Percentiles rank a stretch among this genome's conserved stretches.
Evolutionary conservation across 768 basidiomycete genomes (phyloP).

Genomic region (Xerocomellus chrysenteron): DNA sequence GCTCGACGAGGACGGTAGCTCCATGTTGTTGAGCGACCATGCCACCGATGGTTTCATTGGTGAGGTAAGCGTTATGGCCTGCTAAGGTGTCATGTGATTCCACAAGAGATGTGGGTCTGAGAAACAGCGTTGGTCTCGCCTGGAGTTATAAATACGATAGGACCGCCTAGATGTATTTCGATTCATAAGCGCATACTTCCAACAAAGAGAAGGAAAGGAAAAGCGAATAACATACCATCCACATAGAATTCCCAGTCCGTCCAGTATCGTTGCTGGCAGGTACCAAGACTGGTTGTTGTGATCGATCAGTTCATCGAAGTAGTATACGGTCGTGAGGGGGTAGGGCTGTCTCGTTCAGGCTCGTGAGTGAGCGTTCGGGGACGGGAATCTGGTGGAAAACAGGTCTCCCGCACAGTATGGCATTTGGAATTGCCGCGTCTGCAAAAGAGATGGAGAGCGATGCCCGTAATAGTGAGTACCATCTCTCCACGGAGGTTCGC

Average conservation of each 20-base stretch:
- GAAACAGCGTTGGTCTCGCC: constrained; percentile 57
- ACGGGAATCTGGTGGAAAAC: too few relatives aligned
- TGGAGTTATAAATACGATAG: constrained; percentile 45
- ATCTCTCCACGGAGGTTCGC: too few relatives aligned
- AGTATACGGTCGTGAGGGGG: constrained; percentile 31
- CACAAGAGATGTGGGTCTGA: background rate
- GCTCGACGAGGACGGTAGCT: constrained; percentile 63
- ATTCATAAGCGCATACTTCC: background rate
- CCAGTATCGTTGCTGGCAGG: constrained; percentile 79
- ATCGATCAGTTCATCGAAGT: constrained; percentile 38
- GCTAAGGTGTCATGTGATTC: background rate
- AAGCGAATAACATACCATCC: constrained; percentile 32
- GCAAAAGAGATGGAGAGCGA: constrained; percentile 11
- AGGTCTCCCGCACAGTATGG: too few relatives aligned
- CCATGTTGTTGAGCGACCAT: constrained; percentile 64
- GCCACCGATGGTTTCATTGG: constrained; percentile 63
- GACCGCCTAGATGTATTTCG: constrained; percentile 16
- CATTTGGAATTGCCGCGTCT: constrained; percentile 10
- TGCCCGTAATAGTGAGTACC: background rate
- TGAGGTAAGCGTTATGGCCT: constrained; percentile 50
- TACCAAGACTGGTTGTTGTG: constrained; percentile 61
- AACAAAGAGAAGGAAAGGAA: background rate
- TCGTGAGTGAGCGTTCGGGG: background rate
- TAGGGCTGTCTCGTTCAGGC: constrained; percentile 23
- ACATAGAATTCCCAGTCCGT: constrained; percentile 66